phyloP scores from a whole-genome alignment of 169 alveolate genomes.

The Eimeria tenella region DNA sequence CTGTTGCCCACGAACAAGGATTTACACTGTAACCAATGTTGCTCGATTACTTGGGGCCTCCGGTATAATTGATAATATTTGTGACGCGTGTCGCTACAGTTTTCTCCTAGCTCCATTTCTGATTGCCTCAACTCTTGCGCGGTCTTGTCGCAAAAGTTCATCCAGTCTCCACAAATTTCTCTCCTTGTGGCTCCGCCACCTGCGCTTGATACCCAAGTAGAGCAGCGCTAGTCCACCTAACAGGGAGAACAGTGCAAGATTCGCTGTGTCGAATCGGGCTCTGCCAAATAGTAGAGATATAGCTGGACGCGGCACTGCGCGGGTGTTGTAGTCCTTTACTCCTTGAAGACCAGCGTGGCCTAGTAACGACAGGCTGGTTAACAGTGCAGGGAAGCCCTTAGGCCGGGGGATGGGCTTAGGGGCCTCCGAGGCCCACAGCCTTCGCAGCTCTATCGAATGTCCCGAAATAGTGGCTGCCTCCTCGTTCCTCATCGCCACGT shows the following conservation, averaged over 20 bases:
- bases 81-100: background rate
- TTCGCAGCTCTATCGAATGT: slow-evolving; percentile 48
- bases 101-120: background rate
- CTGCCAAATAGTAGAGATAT: slow-evolving; percentile 4
- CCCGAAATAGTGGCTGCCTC: no score
- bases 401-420: slow-evolving; percentile 25
- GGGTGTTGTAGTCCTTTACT: slow-evolving; percentile 7
- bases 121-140: background rate
- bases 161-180: slow-evolving; percentile 39
- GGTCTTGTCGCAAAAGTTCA: slow-evolving; percentile 35
- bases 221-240: background rate
- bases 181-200: slow-evolving; percentile 36
- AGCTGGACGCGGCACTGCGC: background rate
- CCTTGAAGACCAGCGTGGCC: slow-evolving; percentile 57
- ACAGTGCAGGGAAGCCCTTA: slow-evolving; percentile 36
- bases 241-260: slow-evolving; percentile 18
- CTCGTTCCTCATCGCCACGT: no score
- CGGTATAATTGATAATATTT: no score
- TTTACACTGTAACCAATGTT: no score
- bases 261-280: slow-evolving; percentile 38
- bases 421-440: background rate
- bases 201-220: background rate
- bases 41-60: no score
- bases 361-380: slow-evolving; percentile 12
- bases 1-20: no score